Conservation (phyloP, 2,329 filamentous ascomycete species). For the Cadophora sp. region DNA sequence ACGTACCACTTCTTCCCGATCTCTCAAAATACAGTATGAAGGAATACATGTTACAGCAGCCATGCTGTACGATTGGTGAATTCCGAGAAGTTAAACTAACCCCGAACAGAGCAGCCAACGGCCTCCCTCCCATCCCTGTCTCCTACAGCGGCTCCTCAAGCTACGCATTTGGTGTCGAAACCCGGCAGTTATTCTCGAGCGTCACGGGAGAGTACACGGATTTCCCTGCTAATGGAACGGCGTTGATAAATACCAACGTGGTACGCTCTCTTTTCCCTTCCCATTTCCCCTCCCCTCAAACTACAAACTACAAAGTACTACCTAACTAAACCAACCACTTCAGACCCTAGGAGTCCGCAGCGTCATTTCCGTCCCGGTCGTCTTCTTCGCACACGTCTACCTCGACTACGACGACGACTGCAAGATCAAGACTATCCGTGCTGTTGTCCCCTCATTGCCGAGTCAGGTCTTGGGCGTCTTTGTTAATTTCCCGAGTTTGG, state of each 20-base stretch:
- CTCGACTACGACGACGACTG: constrained; percentile 13
- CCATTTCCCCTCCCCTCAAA: not conserved
- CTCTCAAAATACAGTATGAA: too few relatives aligned
- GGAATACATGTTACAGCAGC: too few relatives aligned
- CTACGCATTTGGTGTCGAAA: not conserved
- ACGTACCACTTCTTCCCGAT: not conserved
- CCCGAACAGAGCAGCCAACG: constrained; percentile 2
- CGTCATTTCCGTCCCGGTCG: constrained; percentile 10
- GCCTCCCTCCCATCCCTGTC: constrained; percentile 9
- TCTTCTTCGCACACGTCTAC: constrained; percentile 20
- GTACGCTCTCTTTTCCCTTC: not conserved
- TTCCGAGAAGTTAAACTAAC: not conserved
- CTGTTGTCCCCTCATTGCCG: constrained; percentile 8
- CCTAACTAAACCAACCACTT: not conserved
- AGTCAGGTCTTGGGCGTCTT: constrained; percentile 16
- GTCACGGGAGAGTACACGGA: constrained; percentile 20
- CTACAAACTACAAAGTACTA: not conserved
- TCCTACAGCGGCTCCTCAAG: not conserved
- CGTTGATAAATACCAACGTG: constrained; percentile 19
- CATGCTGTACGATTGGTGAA: too few relatives aligned
- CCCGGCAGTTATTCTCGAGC: constrained; percentile 15
- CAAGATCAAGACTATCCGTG: constrained; percentile 10
- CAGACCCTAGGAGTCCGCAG: constrained; percentile 12
- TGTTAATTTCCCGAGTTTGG: constrained; percentile 1
- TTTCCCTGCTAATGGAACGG: constrained; percentile 5